These are phyloP conservation scores for Pythium folliculosum DNA, from an alignment of 352 stramenopile genomes.

Conservation along the genomic window DNA sequence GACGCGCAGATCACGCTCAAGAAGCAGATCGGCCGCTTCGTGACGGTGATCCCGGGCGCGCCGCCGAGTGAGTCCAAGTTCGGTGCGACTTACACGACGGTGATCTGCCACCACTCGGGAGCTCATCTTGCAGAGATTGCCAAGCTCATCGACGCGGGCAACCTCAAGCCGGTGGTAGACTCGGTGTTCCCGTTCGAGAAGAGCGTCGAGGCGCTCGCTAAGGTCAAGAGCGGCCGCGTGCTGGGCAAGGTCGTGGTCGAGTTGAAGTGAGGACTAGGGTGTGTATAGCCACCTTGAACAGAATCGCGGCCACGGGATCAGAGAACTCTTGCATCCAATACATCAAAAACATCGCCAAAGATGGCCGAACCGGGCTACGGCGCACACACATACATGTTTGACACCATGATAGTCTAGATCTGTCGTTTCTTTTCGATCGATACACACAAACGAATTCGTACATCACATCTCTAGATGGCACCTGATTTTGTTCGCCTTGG, in stretches of 20 bases:
- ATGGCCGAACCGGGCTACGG: too few relatives aligned
- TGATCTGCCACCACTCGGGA: slow-evolving; percentile 21
- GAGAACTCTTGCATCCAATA: too few relatives aligned
- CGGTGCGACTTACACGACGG: slow-evolving; percentile 32
- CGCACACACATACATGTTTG: too few relatives aligned
- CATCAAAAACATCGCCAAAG: too few relatives aligned
- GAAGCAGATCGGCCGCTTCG: slow-evolving; percentile 39
- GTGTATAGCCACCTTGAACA: too few relatives aligned
- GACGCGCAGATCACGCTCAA: slow-evolving; percentile 36
- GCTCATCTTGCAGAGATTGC: slow-evolving; percentile 37
- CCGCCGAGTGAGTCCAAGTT: slow-evolving; percentile 49
- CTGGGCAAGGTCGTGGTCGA: slow-evolving; percentile 26
- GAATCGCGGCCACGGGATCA: too few relatives aligned
- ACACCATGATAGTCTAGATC: too few relatives aligned
- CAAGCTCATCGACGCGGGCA: slow-evolving; percentile 36
- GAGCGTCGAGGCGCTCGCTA: slow-evolving; percentile 36
- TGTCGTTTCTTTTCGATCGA: too few relatives aligned
- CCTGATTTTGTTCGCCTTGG: too few relatives aligned
- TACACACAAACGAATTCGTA: too few relatives aligned
- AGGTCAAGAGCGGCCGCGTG: slow-evolving; percentile 43
- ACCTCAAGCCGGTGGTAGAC: slow-evolving; percentile 37
- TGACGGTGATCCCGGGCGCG: slow-evolving; percentile 30
- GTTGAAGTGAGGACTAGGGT: slow-evolving; percentile 28
- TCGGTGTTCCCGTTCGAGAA: slow-evolving; percentile 47
- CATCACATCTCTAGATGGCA: too few relatives aligned